phyloP scores from a whole-genome alignment of 2,329 filamentous ascomycete species.

The Diaporthe ilicicola region DNA sequence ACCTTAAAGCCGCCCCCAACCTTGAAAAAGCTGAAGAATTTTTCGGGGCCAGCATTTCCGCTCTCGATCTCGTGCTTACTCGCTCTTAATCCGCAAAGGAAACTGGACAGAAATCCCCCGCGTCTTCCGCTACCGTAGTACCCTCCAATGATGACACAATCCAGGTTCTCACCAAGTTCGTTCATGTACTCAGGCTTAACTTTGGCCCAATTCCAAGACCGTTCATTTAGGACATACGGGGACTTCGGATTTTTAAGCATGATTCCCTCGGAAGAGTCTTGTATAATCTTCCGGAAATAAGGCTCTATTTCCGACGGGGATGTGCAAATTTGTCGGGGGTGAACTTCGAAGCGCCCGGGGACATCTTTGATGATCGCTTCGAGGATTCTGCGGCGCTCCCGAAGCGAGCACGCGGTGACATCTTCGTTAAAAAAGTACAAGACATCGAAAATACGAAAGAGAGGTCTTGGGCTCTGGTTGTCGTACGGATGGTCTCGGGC shows the following conservation, averaged over 20 bases:
- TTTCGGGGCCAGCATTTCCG: conserved; percentile 68
- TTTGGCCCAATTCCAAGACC: conserved; percentile 97
- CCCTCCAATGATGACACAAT: conserved; percentile 88
- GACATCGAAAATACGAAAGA: conserved; percentile 91
- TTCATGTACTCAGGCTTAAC: conserved; percentile 99
- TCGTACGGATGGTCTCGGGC: conserved; percentile 79
- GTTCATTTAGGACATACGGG: conserved; percentile 84
- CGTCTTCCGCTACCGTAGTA: conserved; percentile 90
- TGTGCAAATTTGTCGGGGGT: conserved; percentile 73
- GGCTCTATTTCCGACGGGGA: conserved; percentile 79
- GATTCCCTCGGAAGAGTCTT: conserved; percentile 86
- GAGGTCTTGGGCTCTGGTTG: conserved; percentile 71
- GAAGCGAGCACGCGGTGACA: conserved; percentile 83
- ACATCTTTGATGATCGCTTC: conserved; percentile 72
- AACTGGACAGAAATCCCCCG: conserved; percentile 84
- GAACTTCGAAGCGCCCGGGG: conserved; percentile 83
- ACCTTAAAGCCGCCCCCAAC: conserved; percentile 93
- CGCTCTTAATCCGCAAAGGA: conserved; percentile 86
- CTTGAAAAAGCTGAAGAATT: conserved; percentile 95
- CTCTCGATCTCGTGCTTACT: conserved; percentile 72
- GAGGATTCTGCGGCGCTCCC: conserved; percentile 80
- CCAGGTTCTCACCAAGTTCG: conserved; percentile 92
- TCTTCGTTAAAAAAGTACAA: conserved; percentile 84
- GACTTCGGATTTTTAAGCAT: conserved; percentile 94
- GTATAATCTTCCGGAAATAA: conserved; percentile 81